Evolutionary conservation across 495 filamentous ascomycete genomes (phyloP), one percentile per base, ranked within the genome.

Genomic region (Aspergillus mulundensis): DNA sequence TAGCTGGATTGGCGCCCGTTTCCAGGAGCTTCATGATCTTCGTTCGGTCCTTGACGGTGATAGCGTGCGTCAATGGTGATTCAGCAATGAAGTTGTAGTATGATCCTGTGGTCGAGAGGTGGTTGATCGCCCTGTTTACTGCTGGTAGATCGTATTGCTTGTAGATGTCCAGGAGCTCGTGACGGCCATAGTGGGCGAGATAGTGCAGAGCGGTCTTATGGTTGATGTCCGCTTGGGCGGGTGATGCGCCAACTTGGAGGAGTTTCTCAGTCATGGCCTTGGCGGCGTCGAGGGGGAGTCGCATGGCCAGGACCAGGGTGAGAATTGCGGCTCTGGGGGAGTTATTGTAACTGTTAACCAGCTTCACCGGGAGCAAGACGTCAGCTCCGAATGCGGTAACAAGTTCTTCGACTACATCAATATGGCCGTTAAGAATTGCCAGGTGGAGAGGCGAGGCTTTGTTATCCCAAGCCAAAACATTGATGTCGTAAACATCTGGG

Each of bases 401-500:
- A 6, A 95, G 77, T 19, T 82, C 70, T 39, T 85, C 82, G 51
- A 91, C 86, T 8, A 82, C 81, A 7, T 84, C 77, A 14, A 77
- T 69, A 56, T 91, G 85, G 2, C 87, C 88, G 50, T 80, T 78
- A 1, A 89, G 50, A 52, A 95, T 91, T 2, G 90, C 90, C 21
- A 90, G 75, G 62, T 95, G 90, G 14, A 93, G 71, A 0, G 90
- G 81, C 1, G 87, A 85, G 49, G 81, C 78, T 16, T 80, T 78
- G 15, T 68, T 85, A 56, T 95, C 89, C 90, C 90, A 95, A 7
- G 89, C 79, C 10, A 85, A 60, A 6, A 84, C 78, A 60, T 93
- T 85, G 52, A 91, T 77, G 50, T 91, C 86, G 66, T 87, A 91
- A 53, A 91, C 77, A 67, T 95, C 88, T 4, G 88, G 88, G 23